Conservation (phyloP, 2,329 filamentous ascomycete genomes). For the Biscogniauxia mediterranea region DNA sequence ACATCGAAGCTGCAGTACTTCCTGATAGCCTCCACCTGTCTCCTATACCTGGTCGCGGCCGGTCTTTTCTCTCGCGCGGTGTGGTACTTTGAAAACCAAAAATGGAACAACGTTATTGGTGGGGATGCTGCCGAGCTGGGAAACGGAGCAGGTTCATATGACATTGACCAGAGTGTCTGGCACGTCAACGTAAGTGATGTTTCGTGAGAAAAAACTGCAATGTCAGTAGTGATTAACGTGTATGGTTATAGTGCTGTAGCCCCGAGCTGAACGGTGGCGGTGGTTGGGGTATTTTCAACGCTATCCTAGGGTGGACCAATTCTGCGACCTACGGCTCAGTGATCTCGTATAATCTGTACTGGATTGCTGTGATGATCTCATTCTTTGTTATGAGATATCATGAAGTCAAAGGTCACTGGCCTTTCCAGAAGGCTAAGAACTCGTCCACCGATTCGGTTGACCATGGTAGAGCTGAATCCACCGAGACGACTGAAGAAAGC, state of each 20-base stretch:
- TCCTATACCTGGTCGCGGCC: conserved; percentile 80
- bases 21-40: conserved; percentile 76
- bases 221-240: conserved; percentile 2
- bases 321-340: conserved; percentile 85
- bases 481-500: not conserved
- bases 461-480: not conserved
- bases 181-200: conserved; percentile 66
- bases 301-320: conserved; percentile 84
- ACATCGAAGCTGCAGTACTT: conserved; percentile 70
- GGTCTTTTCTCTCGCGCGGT: conserved; percentile 77
- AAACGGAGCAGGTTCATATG: conserved; percentile 70
- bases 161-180: conserved; percentile 77
- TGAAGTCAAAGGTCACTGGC: conserved; percentile 56
- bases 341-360: conserved; percentile 85
- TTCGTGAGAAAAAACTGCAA: conserved; percentile 3
- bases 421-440: conserved; percentile 34
- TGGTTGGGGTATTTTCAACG: conserved; percentile 86
- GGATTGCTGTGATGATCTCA: conserved; percentile 66
- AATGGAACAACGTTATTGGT: conserved; percentile 65
- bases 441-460: not conserved
- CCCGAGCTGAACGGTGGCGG: conserved; percentile 69
- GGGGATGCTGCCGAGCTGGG: conserved; percentile 52
- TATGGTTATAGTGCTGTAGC: conserved; percentile 70
- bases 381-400: conserved; percentile 66
- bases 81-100: conserved; percentile 70